phyloP scores from a whole-genome alignment of 2,329 filamentous ascomycete genomes.

The Fusarium protoensiforme region DNA sequence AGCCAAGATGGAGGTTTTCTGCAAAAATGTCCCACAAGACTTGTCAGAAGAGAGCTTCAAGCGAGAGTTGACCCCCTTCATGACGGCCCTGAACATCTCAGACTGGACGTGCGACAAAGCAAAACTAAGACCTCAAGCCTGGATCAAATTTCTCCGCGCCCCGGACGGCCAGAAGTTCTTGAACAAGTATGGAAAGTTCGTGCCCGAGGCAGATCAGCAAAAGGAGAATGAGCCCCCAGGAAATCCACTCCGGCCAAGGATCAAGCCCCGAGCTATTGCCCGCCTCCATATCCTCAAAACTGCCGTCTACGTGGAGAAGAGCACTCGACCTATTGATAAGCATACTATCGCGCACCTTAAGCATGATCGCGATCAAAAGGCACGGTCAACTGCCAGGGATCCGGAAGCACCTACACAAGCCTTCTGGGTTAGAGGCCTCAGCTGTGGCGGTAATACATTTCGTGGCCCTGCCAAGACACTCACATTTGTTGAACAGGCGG shows the following conservation, averaged over 20 bases:
- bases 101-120: conserved; percentile 59
- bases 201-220: not conserved
- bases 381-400: conserved; percentile 3
- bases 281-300: conserved; percentile 46
- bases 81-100: conserved; percentile 53
- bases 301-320: conserved; percentile 46
- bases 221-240: conserved; percentile 10
- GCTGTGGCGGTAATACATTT: conserved; percentile 63
- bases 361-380: conserved; percentile 41
- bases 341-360: conserved; percentile 42
- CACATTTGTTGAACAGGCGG: conserved; percentile 57
- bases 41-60: conserved; percentile 53
- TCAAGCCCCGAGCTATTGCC: conserved; percentile 33
- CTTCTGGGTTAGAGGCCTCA: conserved; percentile 43
- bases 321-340: conserved; percentile 46
- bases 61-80: conserved; percentile 52
- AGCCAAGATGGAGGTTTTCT: conserved; percentile 57
- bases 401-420: conserved; percentile 32
- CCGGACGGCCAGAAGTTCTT: conserved; percentile 58
- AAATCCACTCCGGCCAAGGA: not conserved
- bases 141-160: conserved; percentile 55
- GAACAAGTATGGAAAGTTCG: conserved; percentile 45
- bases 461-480: conserved; percentile 43
- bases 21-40: conserved; percentile 55
- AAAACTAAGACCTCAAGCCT: conserved; percentile 47